Evolutionary conservation across 1,284 basidiomycete species (phyloP).

Genomic region (Pholiota adiposa): DNA sequence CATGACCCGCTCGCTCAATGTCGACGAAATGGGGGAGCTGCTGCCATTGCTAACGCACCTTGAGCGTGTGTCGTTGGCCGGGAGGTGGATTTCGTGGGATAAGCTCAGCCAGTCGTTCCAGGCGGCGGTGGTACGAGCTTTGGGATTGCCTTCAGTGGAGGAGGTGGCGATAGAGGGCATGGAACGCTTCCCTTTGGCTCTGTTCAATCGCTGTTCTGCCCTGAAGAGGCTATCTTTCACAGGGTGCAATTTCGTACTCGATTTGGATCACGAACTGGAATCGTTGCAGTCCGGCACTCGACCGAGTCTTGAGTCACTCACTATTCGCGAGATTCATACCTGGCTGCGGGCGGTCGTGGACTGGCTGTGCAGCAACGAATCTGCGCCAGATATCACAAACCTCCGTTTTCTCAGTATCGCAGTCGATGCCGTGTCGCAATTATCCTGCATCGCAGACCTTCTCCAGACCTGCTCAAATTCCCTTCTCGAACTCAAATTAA

Average conservation of each 20-base stretch:
- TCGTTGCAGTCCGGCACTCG: neutral
- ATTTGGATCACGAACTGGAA: neutral
- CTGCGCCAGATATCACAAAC: conserved; percentile 3
- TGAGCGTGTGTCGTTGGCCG: conserved; percentile 4
- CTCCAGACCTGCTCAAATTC: neutral
- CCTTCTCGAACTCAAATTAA: conserved; percentile 6
- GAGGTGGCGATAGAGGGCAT: conserved; percentile 10
- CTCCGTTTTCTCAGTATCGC: conserved; percentile 8
- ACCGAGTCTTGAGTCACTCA: conserved; percentile 2
- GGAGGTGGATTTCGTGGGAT: conserved; percentile 10
- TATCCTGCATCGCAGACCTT: neutral
- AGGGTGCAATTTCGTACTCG: neutral
- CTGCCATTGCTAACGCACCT: conserved; percentile 9
- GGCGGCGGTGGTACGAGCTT: neutral
- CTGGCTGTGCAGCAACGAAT: conserved; percentile 1
- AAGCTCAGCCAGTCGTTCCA: conserved; percentile 11
- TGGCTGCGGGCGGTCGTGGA: neutral
- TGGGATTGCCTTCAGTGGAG: conserved; percentile 2
- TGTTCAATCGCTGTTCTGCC: conserved; percentile 4
- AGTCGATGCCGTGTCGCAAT: neutral
- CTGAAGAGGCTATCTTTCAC: conserved; percentile 12
- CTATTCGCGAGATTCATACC: neutral
- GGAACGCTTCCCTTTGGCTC: conserved; percentile 11
- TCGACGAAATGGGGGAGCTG: conserved; percentile 15
- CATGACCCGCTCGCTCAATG: conserved; percentile 15